phyloP scores from a whole-genome alignment of 2,329 filamentous ascomycete species.

The Xylaria sp. region DNA sequence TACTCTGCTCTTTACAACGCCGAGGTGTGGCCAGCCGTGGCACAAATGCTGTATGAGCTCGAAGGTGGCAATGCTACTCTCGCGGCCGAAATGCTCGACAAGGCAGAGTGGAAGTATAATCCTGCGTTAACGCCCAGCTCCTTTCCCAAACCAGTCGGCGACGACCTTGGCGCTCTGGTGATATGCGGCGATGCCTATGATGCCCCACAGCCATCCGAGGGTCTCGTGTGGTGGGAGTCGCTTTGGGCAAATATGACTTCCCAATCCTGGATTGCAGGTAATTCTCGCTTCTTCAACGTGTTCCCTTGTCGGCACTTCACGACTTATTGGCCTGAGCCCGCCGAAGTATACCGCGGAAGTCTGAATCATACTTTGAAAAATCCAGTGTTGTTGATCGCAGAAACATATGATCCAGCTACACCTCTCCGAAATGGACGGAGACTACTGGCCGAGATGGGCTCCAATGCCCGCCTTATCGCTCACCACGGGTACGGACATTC shows the following conservation, averaged over 20 bases:
- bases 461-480: slow-evolving; percentile 53
- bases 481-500: slow-evolving; percentile 58
- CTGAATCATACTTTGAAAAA: slow-evolving; percentile 50
- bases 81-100: slow-evolving; percentile 47
- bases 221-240: slow-evolving; percentile 51
- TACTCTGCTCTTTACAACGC: slow-evolving; percentile 53
- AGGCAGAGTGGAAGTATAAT: slow-evolving; percentile 48
- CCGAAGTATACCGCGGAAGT: slow-evolving; percentile 54
- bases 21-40: slow-evolving; percentile 48
- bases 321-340: slow-evolving; percentile 52
- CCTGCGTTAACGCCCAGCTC: slow-evolving; percentile 43
- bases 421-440: slow-evolving; percentile 54
- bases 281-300: slow-evolving; percentile 51
- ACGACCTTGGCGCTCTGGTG: slow-evolving; percentile 50
- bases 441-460: slow-evolving; percentile 52
- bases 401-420: slow-evolving; percentile 57
- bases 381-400: slow-evolving; percentile 54
- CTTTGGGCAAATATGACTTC: slow-evolving; percentile 56
- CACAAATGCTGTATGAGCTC: slow-evolving; percentile 50
- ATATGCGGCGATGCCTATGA: slow-evolving; percentile 55
- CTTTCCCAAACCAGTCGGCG: slow-evolving; percentile 41
- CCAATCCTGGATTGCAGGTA: slow-evolving; percentile 53
- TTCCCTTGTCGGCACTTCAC: slow-evolving; percentile 54
- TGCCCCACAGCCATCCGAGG: slow-evolving; percentile 45
- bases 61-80: slow-evolving; percentile 53